Conservation (phyloP, 2,329 filamentous ascomycete genomes). For the Diplodia sapinea region DNA sequence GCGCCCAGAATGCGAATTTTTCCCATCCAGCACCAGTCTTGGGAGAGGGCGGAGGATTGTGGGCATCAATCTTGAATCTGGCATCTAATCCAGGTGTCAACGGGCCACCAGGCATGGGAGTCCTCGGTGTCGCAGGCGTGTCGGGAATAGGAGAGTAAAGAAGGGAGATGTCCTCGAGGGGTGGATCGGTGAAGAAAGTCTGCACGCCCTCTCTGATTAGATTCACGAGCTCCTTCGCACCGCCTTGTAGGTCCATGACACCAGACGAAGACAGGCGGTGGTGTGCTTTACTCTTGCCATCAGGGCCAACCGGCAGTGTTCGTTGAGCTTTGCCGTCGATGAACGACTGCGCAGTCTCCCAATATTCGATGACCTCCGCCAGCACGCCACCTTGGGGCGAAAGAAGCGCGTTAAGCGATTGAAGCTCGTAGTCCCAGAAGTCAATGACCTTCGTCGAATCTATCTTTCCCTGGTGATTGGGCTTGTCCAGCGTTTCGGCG, state of each 20-base stretch:
- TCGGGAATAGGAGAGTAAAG: constrained; percentile 80
- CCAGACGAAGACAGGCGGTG: constrained; percentile 78
- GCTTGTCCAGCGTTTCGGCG: constrained; percentile 59
- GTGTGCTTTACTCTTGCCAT: constrained; percentile 79
- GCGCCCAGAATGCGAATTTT: constrained; percentile 94
- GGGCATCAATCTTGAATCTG: constrained; percentile 79
- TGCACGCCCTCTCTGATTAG: constrained; percentile 80
- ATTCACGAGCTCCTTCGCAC: constrained; percentile 80
- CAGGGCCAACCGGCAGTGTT: constrained; percentile 77
- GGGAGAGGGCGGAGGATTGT: constrained; percentile 77
- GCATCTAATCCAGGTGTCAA: constrained; percentile 68
- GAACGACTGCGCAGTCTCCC: constrained; percentile 90
- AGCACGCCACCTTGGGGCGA: constrained; percentile 77
- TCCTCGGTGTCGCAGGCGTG: constrained; percentile 71
- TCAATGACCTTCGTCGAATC: constrained; percentile 83
- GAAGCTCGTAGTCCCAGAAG: constrained; percentile 87
- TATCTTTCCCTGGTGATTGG: constrained; percentile 60
- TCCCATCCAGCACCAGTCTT: constrained; percentile 85
- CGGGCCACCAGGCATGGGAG: constrained; percentile 57
- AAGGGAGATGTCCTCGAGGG: constrained; percentile 86
- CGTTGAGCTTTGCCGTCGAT: constrained; percentile 84
- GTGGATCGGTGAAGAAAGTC: constrained; percentile 84
- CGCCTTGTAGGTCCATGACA: constrained; percentile 74
- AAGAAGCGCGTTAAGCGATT: constrained; percentile 75
- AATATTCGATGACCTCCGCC: constrained; percentile 90